Percentiles rank a stretch among this genome's conserved stretches.
phyloP scores from a whole-genome alignment of 306 rosid genomes.

The Prunus mira region DNA sequence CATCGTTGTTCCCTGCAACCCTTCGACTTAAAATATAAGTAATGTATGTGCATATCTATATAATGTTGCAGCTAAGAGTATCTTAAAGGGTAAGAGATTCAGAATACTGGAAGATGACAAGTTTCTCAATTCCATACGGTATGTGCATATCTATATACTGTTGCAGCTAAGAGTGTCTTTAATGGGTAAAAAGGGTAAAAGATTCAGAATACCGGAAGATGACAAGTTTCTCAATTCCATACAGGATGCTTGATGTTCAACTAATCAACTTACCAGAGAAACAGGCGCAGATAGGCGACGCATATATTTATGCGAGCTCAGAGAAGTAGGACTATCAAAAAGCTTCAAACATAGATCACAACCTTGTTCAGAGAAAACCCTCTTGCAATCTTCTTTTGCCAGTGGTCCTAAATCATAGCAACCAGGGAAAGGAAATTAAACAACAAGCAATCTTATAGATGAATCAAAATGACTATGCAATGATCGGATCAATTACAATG shows the following conservation, averaged over 20 bases:
- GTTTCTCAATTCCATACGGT: not conserved
- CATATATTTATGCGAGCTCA: conserved; percentile 41
- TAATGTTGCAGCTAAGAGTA: conserved; percentile 8
- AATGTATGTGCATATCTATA: conserved; percentile 9
- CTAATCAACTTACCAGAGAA: conserved; percentile 42
- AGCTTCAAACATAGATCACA: conserved; percentile 60
- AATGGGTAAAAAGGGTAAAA: not conserved
- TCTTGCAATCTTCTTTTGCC: conserved; percentile 51
- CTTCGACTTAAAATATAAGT: conserved; percentile 14
- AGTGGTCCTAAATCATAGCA: conserved; percentile 49
- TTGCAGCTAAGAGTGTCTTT: conserved; percentile 8
- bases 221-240: not conserved
- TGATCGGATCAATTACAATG: conserved; percentile 4
- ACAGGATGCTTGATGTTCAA: not conserved
- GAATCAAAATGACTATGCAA: not conserved
- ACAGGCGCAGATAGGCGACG: conserved; percentile 49
- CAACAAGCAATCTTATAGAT: not conserved
- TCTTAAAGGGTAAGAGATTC: not conserved
- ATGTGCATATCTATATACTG: not conserved
- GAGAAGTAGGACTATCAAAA: conserved; percentile 44
- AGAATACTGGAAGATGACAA: not conserved
- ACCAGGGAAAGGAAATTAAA: conserved; percentile 10
- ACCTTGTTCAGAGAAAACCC: conserved; percentile 51
- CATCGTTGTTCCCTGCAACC: conserved; percentile 50
- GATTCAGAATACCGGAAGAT: not conserved